Evolutionary conservation across 495 filamentous ascomycete genomes (phyloP).

Genomic region (Rostrohypoxylon terebratum): DNA sequence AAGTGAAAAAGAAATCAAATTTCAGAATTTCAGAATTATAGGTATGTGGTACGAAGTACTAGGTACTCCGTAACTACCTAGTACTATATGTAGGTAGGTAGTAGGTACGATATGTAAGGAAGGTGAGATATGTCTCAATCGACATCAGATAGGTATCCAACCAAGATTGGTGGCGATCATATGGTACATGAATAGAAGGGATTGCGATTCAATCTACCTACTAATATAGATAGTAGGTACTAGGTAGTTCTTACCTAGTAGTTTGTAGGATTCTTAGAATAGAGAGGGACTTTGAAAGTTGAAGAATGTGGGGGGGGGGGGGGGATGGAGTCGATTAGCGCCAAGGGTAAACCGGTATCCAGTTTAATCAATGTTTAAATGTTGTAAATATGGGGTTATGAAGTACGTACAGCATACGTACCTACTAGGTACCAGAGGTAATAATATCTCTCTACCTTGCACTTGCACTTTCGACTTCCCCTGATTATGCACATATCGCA

Average conservation of each 20-base stretch:
- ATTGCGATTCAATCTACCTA: not conserved
- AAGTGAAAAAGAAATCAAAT: not conserved
- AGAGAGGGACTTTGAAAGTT: not conserved
- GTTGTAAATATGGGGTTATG: not conserved
- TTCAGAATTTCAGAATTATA: not conserved
- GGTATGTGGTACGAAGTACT: not conserved
- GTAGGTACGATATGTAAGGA: not conserved
- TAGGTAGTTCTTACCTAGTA: too few species aligned
- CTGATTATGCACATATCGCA: not conserved
- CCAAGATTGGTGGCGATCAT: not conserved
- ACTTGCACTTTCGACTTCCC: not conserved
- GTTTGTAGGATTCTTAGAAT: too few species aligned
- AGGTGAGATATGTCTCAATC: conserved; percentile 3
- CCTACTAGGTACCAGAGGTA: too few species aligned
- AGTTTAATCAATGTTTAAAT: not conserved
- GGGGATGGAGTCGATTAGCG: not conserved
- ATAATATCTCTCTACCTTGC: too few species aligned
- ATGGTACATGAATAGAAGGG: not conserved
- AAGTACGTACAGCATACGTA: not conserved
- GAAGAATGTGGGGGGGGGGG: not conserved
- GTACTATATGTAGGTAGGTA: too few species aligned
- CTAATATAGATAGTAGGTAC: too few species aligned
- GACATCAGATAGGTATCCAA: not conserved
- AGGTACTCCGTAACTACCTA: not conserved
- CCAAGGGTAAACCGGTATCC: not conserved